Evolutionary conservation across 768 basidiomycete species (phyloP).

Genomic region (Saitozyma podzolica): DNA sequence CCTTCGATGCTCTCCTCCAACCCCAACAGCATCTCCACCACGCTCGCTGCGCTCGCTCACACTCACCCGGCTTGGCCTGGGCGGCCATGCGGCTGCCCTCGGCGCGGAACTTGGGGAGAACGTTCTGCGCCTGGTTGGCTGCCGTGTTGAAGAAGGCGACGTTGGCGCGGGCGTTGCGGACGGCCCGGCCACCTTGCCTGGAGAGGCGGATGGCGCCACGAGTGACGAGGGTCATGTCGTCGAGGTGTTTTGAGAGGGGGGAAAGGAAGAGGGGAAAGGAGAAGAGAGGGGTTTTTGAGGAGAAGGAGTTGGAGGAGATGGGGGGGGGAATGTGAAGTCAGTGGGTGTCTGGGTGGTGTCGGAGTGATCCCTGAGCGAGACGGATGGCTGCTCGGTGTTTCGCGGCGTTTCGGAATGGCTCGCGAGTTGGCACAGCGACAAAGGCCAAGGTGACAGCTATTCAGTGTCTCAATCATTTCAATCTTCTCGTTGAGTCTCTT

Average conservation of each 20-base stretch:
- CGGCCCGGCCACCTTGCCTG: constrained; percentile 43
- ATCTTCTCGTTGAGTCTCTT: not conserved
- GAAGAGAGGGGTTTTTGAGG: constrained; percentile 7
- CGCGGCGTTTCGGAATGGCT: not conserved
- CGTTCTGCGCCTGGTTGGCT: constrained; percentile 38
- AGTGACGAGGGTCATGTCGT: constrained; percentile 51
- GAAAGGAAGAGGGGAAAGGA: constrained; percentile 11
- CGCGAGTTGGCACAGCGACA: not conserved
- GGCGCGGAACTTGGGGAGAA: constrained; percentile 35
- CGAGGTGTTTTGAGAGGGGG: constrained; percentile 11
- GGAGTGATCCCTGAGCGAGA: constrained; percentile 7
- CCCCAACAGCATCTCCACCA: not conserved
- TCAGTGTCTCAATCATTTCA: no score
- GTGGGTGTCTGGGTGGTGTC: constrained; percentile 8
- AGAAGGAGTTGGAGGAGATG: constrained; percentile 20
- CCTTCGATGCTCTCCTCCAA: constrained; percentile 3
- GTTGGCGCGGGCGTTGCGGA: constrained; percentile 46
- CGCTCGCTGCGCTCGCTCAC: not conserved
- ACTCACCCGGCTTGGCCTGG: constrained; percentile 33
- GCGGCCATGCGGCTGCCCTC: constrained; percentile 27
- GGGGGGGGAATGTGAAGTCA: constrained; percentile 2
- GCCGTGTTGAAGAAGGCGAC: constrained; percentile 52
- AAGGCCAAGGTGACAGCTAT: not conserved
- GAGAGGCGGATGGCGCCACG: constrained; percentile 51
- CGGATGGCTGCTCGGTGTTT: not conserved